These are phyloP conservation scores for Clarireedia sp. DNA, from an alignment of 2,329 filamentous ascomycete species.

Conservation along the genomic window DNA sequence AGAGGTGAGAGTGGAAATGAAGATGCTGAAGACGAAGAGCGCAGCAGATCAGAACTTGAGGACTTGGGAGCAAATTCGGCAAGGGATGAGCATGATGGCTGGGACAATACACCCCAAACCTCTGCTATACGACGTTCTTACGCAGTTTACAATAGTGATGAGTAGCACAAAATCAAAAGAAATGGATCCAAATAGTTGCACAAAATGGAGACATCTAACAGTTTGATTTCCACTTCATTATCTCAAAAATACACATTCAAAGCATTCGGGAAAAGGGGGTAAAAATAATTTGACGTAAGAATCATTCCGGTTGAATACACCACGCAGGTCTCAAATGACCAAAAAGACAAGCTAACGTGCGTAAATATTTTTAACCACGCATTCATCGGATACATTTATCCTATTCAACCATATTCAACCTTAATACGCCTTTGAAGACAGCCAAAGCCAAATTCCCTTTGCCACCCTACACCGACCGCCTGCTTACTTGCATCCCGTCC, in stretches of 20 bases:
- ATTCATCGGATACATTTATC: slow-evolving; percentile 12
- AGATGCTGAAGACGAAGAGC: slow-evolving; percentile 3
- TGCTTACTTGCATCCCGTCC: slow-evolving; percentile 3
- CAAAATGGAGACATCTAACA: not conserved
- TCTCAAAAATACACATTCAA: slow-evolving; percentile 6
- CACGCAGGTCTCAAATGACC: not conserved
- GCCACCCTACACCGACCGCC: not conserved
- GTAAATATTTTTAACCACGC: slow-evolving; percentile 2
- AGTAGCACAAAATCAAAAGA: not conserved
- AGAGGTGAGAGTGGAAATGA: slow-evolving; percentile 2
- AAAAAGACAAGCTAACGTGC: not conserved
- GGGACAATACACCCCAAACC: not conserved
- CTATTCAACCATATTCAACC: slow-evolving; percentile 18
- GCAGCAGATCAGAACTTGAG: not conserved
- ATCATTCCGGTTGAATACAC: not conserved
- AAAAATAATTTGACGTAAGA: not conserved
- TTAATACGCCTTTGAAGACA: slow-evolving; percentile 19
- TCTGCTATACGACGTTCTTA: not conserved
- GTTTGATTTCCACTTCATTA: slow-evolving; percentile 2
- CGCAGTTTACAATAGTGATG: slow-evolving; percentile 7
- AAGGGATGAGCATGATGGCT: not conserved
- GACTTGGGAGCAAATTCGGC: not conserved
- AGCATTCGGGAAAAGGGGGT: not conserved
- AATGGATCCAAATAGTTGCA: not conserved
- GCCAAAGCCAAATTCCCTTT: slow-evolving; percentile 2